Conservation (phyloP, 1,284 basidiomycete genomes). For the Pseudozyma tsukubaensis region DNA sequence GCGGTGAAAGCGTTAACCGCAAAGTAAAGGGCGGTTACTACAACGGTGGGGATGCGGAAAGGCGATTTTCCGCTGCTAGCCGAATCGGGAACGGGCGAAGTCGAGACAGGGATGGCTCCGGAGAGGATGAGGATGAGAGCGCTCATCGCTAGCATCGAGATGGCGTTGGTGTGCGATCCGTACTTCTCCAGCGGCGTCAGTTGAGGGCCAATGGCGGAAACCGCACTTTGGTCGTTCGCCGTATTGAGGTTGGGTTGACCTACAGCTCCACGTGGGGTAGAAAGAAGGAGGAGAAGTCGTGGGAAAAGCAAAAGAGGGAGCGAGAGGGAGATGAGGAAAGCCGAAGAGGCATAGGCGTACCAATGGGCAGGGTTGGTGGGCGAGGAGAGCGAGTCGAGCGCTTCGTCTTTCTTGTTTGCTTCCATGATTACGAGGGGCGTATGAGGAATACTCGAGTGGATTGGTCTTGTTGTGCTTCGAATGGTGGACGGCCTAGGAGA, state of each 20-base stretch:
- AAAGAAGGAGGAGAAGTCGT: constrained; percentile 40
- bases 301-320: constrained; percentile 47
- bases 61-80: constrained; percentile 32
- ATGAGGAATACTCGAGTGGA: neutral
- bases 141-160: constrained; percentile 40
- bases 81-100: constrained; percentile 39
- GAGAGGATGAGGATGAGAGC: constrained; percentile 38
- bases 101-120: constrained; percentile 45
- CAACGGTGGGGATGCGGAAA: constrained; percentile 42
- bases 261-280: constrained; percentile 44
- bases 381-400: constrained; percentile 34
- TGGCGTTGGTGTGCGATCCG: constrained; percentile 38
- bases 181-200: constrained; percentile 49
- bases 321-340: constrained; percentile 42
- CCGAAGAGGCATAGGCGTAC: constrained; percentile 46
- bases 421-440: constrained; percentile 17
- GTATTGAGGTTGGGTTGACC: constrained; percentile 23
- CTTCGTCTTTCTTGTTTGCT: constrained; percentile 24
- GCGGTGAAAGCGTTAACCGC: constrained; percentile 36
- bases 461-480: neutral
- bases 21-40: constrained; percentile 45
- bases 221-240: constrained; percentile 10
- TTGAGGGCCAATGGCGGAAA: constrained; percentile 44
- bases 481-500: neutral
- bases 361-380: constrained; percentile 49